Percentiles rank a stretch among this genome's conserved stretches.
These are phyloP conservation scores for Rhytidhysteron rufulum DNA, from an alignment of 2,329 filamentous ascomycete species.

Conservation along the genomic window DNA sequence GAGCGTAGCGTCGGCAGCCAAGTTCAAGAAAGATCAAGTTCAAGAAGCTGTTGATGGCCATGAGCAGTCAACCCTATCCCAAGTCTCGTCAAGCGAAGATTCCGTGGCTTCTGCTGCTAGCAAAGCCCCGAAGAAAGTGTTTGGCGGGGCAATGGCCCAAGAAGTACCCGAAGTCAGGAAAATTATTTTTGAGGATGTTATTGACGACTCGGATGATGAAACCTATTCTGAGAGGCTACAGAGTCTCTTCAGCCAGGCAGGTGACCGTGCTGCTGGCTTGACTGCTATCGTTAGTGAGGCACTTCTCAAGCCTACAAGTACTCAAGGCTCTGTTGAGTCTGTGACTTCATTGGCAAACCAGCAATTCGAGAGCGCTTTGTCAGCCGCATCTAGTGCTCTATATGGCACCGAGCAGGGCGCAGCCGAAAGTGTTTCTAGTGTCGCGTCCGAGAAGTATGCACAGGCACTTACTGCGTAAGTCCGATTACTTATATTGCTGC, in stretches of 20 bases:
- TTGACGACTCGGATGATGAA: constrained; percentile 44
- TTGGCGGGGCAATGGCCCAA: constrained; percentile 52
- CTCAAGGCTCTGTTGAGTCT: constrained; percentile 47
- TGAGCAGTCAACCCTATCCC: constrained; percentile 8
- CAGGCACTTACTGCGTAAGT: constrained; percentile 56
- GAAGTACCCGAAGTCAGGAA: constrained; percentile 44
- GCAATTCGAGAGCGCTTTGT: constrained; percentile 54
- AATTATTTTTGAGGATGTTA: constrained; percentile 48
- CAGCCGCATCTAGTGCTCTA: constrained; percentile 54
- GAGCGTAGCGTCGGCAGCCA: constrained; percentile 16
- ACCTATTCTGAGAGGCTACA: constrained; percentile 51
- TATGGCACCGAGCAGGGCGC: constrained; percentile 47
- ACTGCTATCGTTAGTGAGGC: constrained; percentile 56
- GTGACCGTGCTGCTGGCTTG: constrained; percentile 51
- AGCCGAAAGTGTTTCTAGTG: constrained; percentile 45
- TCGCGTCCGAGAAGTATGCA: constrained; percentile 52
- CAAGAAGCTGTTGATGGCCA: constrained; percentile 17
- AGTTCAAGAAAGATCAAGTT: constrained; percentile 14
- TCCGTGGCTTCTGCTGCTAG: constrained; percentile 18
- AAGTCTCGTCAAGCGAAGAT: constrained; percentile 8
- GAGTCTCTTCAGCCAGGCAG: constrained; percentile 49
- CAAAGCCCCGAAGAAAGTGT: constrained; percentile 47
- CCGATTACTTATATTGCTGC: constrained; percentile 1
- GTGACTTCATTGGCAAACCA: constrained; percentile 53
- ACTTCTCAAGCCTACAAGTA: constrained; percentile 43